Evolutionary conservation across 441 rosid genomes (phyloP), one percentile per base, ranked within the genome.

Genomic region (Aleurites moluccanus): DNA sequence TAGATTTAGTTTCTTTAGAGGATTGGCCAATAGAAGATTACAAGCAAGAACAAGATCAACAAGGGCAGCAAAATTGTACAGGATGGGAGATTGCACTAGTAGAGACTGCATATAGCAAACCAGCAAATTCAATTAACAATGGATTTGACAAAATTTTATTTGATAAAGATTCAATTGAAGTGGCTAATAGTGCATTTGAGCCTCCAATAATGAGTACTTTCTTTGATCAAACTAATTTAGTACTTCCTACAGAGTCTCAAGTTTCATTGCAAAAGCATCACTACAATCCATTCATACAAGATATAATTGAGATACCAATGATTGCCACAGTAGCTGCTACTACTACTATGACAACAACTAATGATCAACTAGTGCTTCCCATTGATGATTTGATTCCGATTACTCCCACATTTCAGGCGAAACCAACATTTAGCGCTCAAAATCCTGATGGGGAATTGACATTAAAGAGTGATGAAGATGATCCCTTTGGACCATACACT

Each of bases 211-310:
- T 16, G 70, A 21, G 49, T 35, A 20, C n/a, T 56, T 71, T 75
- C 55, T 64, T 66, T 8, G 76, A 59, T 42, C 61, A 40, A n/a
- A 59, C 57, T 65, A 52, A 15, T 52, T 15, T n/a, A 52, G 56
- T 14, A 52, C 10, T 49, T 16, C n/a, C 33, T 3, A 8, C 7
- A 16, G 73, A 28, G 49, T n/a, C 57, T 70, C 71, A 73, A 55
- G 27, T 71, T 20, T 49, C 80, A 66, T 27, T 14, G 18, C 70
- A 74, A 42, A 65, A 73, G 8, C 74, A 73, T 55, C 82, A 74
- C 64, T 87, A 85, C 77, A 94, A 94, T 80, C 98, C 99, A 11
- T 94, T 94, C 83, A 77, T 94, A 71, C 84, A 79, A 15, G 94
- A 87, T 18, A 63, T 64, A 70, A 38, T 70, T 6, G 79, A 76